Percentiles rank a stretch among this genome's conserved stretches.
phyloP scores from a whole-genome alignment of 2,329 filamentous ascomycete species.

The Verticillium longisporum region DNA sequence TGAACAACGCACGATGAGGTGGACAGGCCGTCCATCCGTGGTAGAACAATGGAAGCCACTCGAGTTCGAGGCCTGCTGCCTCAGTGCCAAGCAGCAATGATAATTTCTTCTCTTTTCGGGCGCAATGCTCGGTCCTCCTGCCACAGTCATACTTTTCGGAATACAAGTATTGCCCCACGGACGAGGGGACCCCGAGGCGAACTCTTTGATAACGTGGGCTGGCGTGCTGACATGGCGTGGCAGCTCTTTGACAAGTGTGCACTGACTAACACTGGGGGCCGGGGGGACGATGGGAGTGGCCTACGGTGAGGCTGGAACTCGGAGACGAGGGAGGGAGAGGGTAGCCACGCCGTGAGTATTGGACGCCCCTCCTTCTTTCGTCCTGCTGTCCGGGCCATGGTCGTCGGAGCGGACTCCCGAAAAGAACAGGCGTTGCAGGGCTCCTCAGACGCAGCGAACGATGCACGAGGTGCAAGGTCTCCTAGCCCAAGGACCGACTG shows the following conservation, averaged over 20 bases:
- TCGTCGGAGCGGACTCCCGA: background rate
- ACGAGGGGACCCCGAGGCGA: background rate
- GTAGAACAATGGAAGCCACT: too few relatives aligned
- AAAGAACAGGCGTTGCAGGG: background rate
- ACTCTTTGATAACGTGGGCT: background rate
- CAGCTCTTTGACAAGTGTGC: background rate
- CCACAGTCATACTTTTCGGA: background rate
- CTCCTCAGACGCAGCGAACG: background rate
- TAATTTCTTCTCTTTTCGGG: background rate
- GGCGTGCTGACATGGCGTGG: background rate
- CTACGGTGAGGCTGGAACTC: background rate
- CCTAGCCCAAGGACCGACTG: too few relatives aligned
- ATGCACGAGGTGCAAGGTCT: background rate
- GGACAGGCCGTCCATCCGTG: too few relatives aligned
- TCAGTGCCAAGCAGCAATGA: too few relatives aligned
- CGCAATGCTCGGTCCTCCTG: background rate
- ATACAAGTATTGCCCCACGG: background rate
- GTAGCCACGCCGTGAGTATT: background rate
- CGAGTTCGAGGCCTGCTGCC: too few relatives aligned
- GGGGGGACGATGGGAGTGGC: background rate
- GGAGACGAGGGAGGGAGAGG: background rate
- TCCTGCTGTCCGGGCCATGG: background rate
- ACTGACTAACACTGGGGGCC: background rate
- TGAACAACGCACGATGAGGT: background rate
- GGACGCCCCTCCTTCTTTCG: background rate